Evolutionary conservation across 148 eudicot genomes (phyloP), one percentile per base, ranked within the genome.

Genomic region (Camellia japonica): DNA sequence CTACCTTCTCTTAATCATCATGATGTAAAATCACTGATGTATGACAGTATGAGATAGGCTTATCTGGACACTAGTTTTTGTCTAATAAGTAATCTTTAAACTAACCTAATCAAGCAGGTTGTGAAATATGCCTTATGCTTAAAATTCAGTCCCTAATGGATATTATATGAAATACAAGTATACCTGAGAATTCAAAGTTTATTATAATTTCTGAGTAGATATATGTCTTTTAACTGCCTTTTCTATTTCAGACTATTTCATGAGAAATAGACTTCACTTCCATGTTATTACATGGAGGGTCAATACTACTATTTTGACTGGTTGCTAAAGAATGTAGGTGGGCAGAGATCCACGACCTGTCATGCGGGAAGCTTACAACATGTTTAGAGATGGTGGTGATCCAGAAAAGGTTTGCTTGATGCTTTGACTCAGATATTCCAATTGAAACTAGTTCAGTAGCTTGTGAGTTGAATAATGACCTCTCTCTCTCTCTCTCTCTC

Each of bases 301-400:
- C 68, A 49, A 41, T 7, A 23, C 47, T 3, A 49, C 18, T 51
- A 41, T 47, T 64, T 61, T 76, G 30, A 77, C 79, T 77, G 23
- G 42, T 64, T 66, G 12, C 46, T 51, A 30, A 62, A 54, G 6
- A 44, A 20, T 79, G 77, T 86, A 95, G 99, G 97, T 95, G 54
- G 97, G 97, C 74, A 88, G 79, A 83, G 99, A 95, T 88, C 83
- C 95, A n/a, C 90, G 99, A 55, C 90, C 92, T n/a, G 93, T 92
- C 55, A 95, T 95, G 99, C 85, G 93, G 58, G 82, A 91, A 84
- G 90, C 87, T 42, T 93, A 95, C 82, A 72, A 71, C 77, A 79
- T 95, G 93, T 93, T 92, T 82, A 95, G 90, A 90, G 93, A 93
- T 81, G 97, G 97, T 8, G 97, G 95, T 74, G 92, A 92, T 85